Conservation (phyloP, 1,139 yeast species). For the Hyphopichia burtonii region DNA sequence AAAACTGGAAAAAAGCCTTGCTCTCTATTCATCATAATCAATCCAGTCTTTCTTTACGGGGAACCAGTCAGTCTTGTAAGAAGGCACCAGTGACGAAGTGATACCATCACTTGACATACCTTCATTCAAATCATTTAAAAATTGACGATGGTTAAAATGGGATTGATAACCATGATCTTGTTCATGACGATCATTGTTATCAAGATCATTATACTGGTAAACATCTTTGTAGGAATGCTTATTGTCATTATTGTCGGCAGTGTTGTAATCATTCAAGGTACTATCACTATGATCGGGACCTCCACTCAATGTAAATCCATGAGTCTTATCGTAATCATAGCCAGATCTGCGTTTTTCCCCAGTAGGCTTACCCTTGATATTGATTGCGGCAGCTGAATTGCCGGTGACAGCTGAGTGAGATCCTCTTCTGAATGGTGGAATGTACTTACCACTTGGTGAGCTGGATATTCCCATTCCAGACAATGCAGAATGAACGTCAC, state of each 20-base stretch:
- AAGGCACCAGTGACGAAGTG: conserved; percentile 40
- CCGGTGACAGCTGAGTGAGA: conserved; percentile 22
- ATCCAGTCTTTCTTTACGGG: conserved; percentile 34
- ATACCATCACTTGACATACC: conserved; percentile 3
- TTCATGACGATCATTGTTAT: neutral
- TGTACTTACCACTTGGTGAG: conserved; percentile 53
- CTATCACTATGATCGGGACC: neutral
- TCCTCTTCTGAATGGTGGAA: conserved; percentile 69
- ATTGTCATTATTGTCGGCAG: conserved; percentile 11
- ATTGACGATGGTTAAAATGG: conserved; percentile 18
- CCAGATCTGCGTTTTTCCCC: neutral
- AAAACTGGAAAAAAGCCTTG: conserved; percentile 1
- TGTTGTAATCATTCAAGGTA: neutral
- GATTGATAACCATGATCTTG: neutral
- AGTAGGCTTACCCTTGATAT: neutral
- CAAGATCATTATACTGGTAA: neutral
- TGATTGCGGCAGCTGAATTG: conserved; percentile 1
- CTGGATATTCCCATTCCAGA: conserved; percentile 14
- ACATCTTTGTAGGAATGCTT: conserved; percentile 14
- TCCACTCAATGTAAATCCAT: neutral
- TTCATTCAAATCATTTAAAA: conserved; percentile 9
- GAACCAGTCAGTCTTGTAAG: conserved; percentile 41
- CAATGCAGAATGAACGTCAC: conserved; percentile 6
- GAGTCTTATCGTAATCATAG: neutral
- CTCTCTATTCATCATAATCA: conserved; percentile 31